Evolutionary conservation across 441 rosid genomes (phyloP).

Genomic region (Pelargonium australe): DNA sequence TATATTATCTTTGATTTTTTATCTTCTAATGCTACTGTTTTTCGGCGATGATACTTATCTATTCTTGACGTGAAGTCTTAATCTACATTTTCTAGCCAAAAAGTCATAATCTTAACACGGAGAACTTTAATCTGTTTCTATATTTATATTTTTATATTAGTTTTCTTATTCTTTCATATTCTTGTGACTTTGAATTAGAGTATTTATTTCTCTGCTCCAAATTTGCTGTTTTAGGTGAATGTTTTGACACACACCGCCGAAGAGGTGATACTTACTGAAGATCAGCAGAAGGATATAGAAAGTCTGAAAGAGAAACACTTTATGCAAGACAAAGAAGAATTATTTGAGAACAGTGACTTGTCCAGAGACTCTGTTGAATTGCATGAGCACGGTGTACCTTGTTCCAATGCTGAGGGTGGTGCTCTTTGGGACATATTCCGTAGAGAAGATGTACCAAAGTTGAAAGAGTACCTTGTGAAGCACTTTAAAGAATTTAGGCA

Average conservation of each 20-base stretch:
- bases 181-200: background rate
- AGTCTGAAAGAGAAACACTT: slow-evolving; percentile 37
- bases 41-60: background rate
- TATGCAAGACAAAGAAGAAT: slow-evolving; percentile 52
- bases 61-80: too few relatives aligned
- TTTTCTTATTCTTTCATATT: background rate
- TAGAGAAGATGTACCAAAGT: slow-evolving; percentile 64
- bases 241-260: slow-evolving; percentile 62
- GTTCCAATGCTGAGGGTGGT: slow-evolving; percentile 38
- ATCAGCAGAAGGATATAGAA: slow-evolving; percentile 18
- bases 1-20: slow-evolving; percentile 19
- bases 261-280: slow-evolving; percentile 22
- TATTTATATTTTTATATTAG: background rate
- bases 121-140: too few relatives aligned
- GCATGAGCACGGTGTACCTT: slow-evolving; percentile 14
- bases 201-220: slow-evolving; percentile 2
- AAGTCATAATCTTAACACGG: too few relatives aligned
- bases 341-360: slow-evolving; percentile 25
- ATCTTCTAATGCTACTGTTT: background rate
- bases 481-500: slow-evolving; percentile 57
- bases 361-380: slow-evolving; percentile 17
- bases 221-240: slow-evolving; percentile 52
- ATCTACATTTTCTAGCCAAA: too few relatives aligned
- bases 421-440: slow-evolving; percentile 92
- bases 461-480: slow-evolving; percentile 52